Percentiles rank a stretch among this genome's conserved stretches.
Conservation (phyloP, 495 filamentous ascomycete species). For the Neurospora discreta region DNA sequence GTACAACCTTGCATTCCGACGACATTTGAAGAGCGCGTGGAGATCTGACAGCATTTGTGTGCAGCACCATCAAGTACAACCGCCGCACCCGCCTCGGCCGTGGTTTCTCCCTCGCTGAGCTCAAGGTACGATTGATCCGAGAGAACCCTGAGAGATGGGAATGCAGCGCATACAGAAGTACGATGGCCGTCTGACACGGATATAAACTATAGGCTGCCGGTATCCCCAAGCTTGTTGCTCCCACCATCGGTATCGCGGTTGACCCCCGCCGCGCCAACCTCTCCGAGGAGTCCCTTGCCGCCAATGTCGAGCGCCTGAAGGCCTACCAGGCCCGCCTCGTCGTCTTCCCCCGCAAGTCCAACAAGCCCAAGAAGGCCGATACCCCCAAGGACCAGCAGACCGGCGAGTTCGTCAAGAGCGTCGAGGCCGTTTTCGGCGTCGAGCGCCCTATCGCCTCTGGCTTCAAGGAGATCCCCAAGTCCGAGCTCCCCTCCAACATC, state of each 20-base stretch:
- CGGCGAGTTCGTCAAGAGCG: conserved; percentile 50
- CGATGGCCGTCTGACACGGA: background rate
- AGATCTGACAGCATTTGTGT: conserved; percentile 21
- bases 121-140: conserved; percentile 62
- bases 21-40: background rate
- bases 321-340: conserved; percentile 91
- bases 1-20: conserved; percentile 5
- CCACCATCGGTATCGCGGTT: conserved; percentile 93
- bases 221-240: conserved; percentile 87
- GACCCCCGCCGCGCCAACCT: conserved; percentile 95
- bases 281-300: conserved; percentile 80
- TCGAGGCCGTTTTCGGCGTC: conserved; percentile 57
- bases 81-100: conserved; percentile 90
- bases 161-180: background rate
- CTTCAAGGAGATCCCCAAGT: conserved; percentile 70
- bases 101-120: conserved; percentile 91
- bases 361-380: conserved; percentile 84
- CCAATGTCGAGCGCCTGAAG: conserved; percentile 92
- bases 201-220: conserved; percentile 64
- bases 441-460: conserved; percentile 45
- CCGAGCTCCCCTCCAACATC: conserved; percentile 62
- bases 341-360: conserved; percentile 91
- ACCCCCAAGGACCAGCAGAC: conserved; percentile 76
- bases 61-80: conserved; percentile 78
- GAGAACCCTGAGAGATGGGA: background rate